phyloP scores from a whole-genome alignment of 129 eudicot species.

The Artemisia argyi region DNA sequence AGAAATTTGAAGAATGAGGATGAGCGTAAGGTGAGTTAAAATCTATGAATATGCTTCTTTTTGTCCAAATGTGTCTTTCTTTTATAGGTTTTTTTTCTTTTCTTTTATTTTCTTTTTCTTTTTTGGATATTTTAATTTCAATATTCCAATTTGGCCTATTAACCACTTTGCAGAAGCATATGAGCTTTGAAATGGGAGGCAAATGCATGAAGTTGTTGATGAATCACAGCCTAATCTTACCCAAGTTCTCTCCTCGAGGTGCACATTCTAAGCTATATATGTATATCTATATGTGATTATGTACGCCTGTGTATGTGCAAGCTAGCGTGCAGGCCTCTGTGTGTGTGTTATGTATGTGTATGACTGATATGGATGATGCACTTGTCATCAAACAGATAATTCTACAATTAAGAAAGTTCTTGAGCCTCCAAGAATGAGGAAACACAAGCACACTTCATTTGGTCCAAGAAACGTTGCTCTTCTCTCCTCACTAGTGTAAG shows the following conservation, averaged over 20 bases:
- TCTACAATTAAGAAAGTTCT: slow-evolving; percentile 39
- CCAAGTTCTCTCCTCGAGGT: slow-evolving; percentile 67
- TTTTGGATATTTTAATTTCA: too few relatives aligned
- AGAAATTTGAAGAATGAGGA: slow-evolving; percentile 48
- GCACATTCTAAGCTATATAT: neutral
- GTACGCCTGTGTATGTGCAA: neutral
- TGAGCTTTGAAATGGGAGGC: slow-evolving; percentile 56
- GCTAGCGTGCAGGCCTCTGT: neutral
- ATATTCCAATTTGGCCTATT: too few relatives aligned
- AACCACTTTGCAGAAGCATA: slow-evolving; percentile 49
- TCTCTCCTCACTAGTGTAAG: slow-evolving; percentile 88
- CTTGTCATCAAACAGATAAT: slow-evolving; percentile 50
- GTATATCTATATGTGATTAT: neutral
- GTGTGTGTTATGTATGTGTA: neutral
- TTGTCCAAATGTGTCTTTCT: neutral
- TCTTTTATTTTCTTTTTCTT: neutral
- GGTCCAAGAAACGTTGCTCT: slow-evolving; percentile 91
- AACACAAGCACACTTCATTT: slow-evolving; percentile 72
- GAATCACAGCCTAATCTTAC: slow-evolving; percentile 55
- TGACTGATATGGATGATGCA: slow-evolving; percentile 5
- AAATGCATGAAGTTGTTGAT: slow-evolving; percentile 57
- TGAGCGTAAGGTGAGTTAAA: slow-evolving; percentile 47
- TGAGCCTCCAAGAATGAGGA: slow-evolving; percentile 63
- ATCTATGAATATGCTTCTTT: neutral
- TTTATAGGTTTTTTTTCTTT: neutral